phyloP scores from a whole-genome alignment of 148 eudicot genomes.

The Nyssa sinensis region DNA sequence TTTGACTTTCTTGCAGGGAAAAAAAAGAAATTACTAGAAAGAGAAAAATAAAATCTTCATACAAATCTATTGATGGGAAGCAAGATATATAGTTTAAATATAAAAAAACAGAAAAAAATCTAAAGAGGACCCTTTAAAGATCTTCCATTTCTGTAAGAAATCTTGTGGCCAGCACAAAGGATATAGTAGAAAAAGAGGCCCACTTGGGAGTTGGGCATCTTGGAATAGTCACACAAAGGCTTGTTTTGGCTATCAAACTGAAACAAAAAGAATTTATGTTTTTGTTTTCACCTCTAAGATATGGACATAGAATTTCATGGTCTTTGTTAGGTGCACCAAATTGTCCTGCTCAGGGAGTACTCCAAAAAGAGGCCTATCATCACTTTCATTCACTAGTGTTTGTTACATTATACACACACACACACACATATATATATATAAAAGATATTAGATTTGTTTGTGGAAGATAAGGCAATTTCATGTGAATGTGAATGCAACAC shows the following conservation, averaged over 20 bases:
- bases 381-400: background rate
- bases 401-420: too few relatives aligned
- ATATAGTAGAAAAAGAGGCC: background rate
- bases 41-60: too few relatives aligned
- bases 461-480: background rate
- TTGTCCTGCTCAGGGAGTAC: background rate
- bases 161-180: background rate
- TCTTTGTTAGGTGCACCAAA: slow-evolving; percentile 7
- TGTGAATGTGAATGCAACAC: background rate
- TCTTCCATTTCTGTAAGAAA: background rate
- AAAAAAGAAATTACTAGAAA: too few relatives aligned
- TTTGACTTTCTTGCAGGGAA: too few relatives aligned
- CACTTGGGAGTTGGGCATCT: background rate
- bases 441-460: too few relatives aligned
- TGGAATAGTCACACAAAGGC: background rate
- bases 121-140: background rate
- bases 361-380: slow-evolving; percentile 6
- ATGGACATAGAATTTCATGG: background rate
- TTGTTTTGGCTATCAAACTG: background rate
- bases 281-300: background rate
- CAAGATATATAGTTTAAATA: too few relatives aligned
- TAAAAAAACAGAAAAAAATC: background rate
- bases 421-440: too few relatives aligned
- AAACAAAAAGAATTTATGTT: background rate
- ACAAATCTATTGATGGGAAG: too few relatives aligned